Percentiles rank a stretch among this genome's conserved stretches.
phyloP scores from a whole-genome alignment of 2,329 filamentous ascomycete genomes.

The Talaromyces sp. region DNA sequence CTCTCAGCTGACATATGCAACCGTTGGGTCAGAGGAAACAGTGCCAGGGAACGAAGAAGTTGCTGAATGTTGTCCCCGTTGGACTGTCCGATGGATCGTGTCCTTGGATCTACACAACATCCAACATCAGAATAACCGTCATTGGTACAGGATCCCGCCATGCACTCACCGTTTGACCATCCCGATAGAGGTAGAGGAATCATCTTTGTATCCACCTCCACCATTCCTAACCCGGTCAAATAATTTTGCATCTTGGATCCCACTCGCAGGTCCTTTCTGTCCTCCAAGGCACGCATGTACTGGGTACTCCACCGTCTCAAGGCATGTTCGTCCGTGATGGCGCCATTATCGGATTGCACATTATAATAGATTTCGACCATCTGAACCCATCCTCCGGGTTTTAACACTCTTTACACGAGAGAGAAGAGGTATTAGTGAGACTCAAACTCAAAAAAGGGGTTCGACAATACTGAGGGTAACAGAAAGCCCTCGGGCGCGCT shows the following conservation, averaged over 20 bases:
- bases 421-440: constrained; percentile 12
- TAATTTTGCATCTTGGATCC: constrained; percentile 62
- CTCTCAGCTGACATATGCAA: constrained; percentile 44
- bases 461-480: too few species aligned
- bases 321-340: constrained; percentile 68
- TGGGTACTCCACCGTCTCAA: constrained; percentile 67
- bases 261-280: constrained; percentile 67
- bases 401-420: constrained; percentile 50
- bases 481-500: too few species aligned
- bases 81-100: constrained; percentile 45
- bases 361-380: constrained; percentile 87
- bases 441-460: background rate
- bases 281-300: constrained; percentile 65
- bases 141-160: background rate
- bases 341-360: constrained; percentile 82
- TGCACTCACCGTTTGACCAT: constrained; percentile 65
- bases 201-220: constrained; percentile 67
- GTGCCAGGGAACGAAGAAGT: constrained; percentile 44
- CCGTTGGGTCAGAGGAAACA: constrained; percentile 49
- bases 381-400: constrained; percentile 80
- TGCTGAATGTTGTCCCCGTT: constrained; percentile 42
- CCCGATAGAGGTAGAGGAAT: constrained; percentile 69
- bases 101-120: constrained; percentile 42
- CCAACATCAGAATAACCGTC: constrained; percentile 24
- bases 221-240: constrained; percentile 66